Conservation (phyloP, 176 grass and related monocot genomes). For the Alloteropsis semialata region DNA sequence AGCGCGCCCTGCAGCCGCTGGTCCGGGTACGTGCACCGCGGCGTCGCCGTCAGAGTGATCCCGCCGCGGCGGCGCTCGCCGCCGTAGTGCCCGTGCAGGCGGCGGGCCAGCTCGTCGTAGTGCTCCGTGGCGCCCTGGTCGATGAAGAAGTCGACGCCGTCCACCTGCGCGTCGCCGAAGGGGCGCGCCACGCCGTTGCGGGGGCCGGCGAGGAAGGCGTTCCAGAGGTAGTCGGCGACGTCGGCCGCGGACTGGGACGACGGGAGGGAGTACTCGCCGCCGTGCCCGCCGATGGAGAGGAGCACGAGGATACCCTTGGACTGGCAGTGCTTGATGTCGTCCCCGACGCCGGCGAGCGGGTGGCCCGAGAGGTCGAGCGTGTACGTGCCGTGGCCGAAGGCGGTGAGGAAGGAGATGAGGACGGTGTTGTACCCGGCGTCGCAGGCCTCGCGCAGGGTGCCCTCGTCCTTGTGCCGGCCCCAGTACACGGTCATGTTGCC, state of each 20-base stretch:
- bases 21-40: constrained; percentile 22
- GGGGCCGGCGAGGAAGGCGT: not conserved
- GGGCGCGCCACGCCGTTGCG: not conserved
- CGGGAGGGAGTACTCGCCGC: not conserved
- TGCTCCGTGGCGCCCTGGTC: not conserved
- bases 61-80: not conserved
- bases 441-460: constrained; percentile 2
- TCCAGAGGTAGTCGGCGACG: not conserved
- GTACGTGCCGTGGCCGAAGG: not conserved
- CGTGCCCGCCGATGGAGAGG: constrained; percentile 1
- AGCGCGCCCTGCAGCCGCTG: not conserved
- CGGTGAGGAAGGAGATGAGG: constrained; percentile 13
- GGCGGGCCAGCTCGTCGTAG: not conserved
- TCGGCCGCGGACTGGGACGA: not conserved
- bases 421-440: constrained; percentile 15
- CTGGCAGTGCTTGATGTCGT: constrained; percentile 14
- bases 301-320: not conserved
- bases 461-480: constrained; percentile 8
- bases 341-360: not conserved
- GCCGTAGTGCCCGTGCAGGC: not conserved
- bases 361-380: not conserved
- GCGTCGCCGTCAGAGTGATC: constrained; percentile 3
- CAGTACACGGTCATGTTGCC: constrained; percentile 5
- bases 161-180: not conserved
- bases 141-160: not conserved